Conservation (phyloP, 768 basidiomycete genomes). For the Favolaschia claudopus region DNA sequence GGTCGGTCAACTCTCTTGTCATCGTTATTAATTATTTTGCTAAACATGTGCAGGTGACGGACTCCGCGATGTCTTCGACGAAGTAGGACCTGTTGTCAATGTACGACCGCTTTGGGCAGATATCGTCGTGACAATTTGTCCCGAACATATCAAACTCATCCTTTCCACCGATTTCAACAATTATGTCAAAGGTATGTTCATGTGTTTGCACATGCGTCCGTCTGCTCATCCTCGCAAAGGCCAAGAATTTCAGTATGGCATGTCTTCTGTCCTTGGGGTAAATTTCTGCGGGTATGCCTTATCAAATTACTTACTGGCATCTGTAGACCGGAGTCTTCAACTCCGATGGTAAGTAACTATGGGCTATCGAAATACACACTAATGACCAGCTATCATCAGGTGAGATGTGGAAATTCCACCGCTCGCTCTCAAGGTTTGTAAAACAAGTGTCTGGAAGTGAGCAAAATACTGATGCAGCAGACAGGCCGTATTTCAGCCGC, state of each 20-base stretch:
- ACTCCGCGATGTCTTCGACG: constrained; percentile 40
- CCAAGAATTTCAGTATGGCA: constrained; percentile 49
- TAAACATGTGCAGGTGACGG: constrained; percentile 48
- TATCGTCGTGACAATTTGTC: constrained; percentile 55
- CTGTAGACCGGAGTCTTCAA: constrained; percentile 66
- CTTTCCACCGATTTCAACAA: constrained; percentile 65
- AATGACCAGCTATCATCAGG: constrained; percentile 28
- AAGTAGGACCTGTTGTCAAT: constrained; percentile 53
- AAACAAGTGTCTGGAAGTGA: not conserved
- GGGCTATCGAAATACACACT: not conserved
- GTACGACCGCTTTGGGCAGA: constrained; percentile 54
- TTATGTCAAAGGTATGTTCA: constrained; percentile 59
- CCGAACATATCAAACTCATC: constrained; percentile 64
- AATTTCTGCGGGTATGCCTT: not conserved
- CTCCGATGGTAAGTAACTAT: constrained; percentile 56
- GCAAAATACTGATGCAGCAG: constrained; percentile 36
- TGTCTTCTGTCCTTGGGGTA: constrained; percentile 58
- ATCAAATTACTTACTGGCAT: not conserved
- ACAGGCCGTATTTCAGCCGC: constrained; percentile 69
- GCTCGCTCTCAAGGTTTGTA: not conserved
- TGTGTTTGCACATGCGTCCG: too few relatives aligned
- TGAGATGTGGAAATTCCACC: constrained; percentile 56
- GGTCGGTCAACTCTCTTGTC: constrained; percentile 41
- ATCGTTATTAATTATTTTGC: not conserved
- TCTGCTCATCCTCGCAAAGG: constrained; percentile 38